A percentile compares a stretch with the other conserved stretches of the same genome.
phyloP scores from a whole-genome alignment of 495 filamentous ascomycete species.

The Aspergillus cavernicola region DNA sequence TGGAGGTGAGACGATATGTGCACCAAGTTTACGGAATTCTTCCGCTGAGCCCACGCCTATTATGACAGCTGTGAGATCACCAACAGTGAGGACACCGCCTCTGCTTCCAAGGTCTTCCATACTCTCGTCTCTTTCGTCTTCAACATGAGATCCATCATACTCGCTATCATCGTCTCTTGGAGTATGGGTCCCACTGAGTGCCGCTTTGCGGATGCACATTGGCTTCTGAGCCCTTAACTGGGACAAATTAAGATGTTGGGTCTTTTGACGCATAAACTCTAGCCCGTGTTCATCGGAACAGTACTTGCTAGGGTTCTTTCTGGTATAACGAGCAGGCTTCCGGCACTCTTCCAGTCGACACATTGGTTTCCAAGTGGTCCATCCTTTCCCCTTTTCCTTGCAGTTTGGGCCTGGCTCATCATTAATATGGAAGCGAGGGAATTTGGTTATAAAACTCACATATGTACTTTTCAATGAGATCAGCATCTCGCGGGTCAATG shows the following conservation, averaged over 20 bases:
- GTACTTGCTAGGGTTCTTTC: constrained; percentile 58
- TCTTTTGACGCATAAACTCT: constrained; percentile 51
- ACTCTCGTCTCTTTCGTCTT: constrained; percentile 28
- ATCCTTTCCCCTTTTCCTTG: constrained; percentile 44
- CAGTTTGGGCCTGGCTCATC: constrained; percentile 53
- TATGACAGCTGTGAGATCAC: constrained; percentile 55
- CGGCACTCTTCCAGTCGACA: constrained; percentile 59
- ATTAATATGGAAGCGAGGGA: neutral
- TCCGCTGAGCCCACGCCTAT: constrained; percentile 42
- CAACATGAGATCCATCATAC: constrained; percentile 7
- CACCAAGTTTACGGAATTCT: constrained; percentile 57
- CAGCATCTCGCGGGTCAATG: constrained; percentile 56
- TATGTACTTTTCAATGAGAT: constrained; percentile 66
- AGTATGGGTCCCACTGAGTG: neutral
- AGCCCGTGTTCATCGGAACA: constrained; percentile 63
- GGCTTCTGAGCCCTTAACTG: constrained; percentile 11
- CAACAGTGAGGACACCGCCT: constrained; percentile 54
- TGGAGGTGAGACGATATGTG: constrained; percentile 43
- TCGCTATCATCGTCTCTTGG: constrained; percentile 11
- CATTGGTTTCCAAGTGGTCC: constrained; percentile 68
- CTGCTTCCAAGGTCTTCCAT: constrained; percentile 47
- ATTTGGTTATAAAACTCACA: constrained; percentile 41
- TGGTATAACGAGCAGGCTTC: constrained; percentile 53
- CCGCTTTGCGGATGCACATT: constrained; percentile 10
- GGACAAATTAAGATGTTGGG: constrained; percentile 26